Conservation (phyloP, 2,329 filamentous ascomycete genomes). For the Sarocladium kiliense region DNA sequence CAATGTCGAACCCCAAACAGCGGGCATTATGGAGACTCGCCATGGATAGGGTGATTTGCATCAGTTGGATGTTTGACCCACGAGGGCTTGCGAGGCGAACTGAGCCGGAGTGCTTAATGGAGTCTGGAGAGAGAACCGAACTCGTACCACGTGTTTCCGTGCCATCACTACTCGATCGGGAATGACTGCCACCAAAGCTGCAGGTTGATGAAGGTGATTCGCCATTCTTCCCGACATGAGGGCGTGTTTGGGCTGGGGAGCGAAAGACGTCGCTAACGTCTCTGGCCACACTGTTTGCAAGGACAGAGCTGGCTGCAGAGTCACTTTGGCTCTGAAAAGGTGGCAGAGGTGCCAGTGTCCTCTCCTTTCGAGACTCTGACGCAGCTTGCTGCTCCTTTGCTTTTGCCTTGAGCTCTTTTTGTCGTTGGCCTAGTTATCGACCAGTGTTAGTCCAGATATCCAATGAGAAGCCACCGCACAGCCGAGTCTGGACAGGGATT, state of each 20-base stretch:
- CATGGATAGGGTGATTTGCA: slow-evolving; percentile 13
- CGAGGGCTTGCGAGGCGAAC: not conserved
- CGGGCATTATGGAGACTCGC: slow-evolving; percentile 18
- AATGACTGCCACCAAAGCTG: too few relatives aligned
- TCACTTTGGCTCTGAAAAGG: too few relatives aligned
- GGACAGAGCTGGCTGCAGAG: too few relatives aligned
- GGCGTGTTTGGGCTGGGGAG: too few relatives aligned
- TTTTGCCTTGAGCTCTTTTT: slow-evolving; percentile 13
- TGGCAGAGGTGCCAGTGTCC: not conserved
- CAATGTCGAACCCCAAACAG: slow-evolving; percentile 14
- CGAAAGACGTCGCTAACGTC: too few relatives aligned
- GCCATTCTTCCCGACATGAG: too few relatives aligned
- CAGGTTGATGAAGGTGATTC: too few relatives aligned
- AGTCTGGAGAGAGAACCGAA: too few relatives aligned
- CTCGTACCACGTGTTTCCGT: too few relatives aligned
- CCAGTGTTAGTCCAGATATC: not conserved
- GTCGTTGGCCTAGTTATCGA: slow-evolving; percentile 13
- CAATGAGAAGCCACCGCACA: not conserved
- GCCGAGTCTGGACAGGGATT: slow-evolving; percentile 8
- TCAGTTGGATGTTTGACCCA: not conserved
- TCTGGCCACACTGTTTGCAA: too few relatives aligned
- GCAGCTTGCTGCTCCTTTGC: not conserved
- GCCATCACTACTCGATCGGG: too few relatives aligned
- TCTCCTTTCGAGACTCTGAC: too few relatives aligned
- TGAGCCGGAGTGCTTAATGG: not conserved